Percentiles rank a stretch among this genome's conserved stretches.
Conservation (phyloP, 2,329 filamentous ascomycete genomes). For the Ascochyta fabae region DNA sequence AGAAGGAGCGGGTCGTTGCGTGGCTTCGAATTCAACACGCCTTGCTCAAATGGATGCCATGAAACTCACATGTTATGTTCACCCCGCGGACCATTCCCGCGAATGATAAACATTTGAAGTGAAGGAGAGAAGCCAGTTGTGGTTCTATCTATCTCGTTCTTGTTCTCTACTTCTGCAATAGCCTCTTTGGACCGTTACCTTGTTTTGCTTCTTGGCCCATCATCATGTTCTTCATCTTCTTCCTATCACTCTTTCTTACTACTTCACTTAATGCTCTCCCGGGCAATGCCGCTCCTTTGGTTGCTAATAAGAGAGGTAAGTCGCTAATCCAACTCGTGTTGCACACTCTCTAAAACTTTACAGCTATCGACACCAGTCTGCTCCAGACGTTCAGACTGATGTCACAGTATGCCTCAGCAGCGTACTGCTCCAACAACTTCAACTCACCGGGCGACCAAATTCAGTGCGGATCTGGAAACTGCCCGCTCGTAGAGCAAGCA, state of each 20-base stretch:
- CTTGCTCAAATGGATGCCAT: neutral
- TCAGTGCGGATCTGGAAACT: conserved; percentile 55
- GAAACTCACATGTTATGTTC: neutral
- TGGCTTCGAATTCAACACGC: neutral
- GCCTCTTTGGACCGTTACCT: neutral
- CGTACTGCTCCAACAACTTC: conserved; percentile 60
- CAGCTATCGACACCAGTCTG: conserved; percentile 28
- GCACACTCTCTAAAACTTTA: neutral
- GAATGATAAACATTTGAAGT: neutral
- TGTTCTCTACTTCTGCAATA: neutral
- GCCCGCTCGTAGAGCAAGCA: conserved; percentile 56
- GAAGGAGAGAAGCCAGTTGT: neutral
- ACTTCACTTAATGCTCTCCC: conserved; percentile 16
- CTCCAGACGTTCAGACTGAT: conserved; percentile 38
- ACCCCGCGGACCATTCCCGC: neutral
- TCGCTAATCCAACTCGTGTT: too few species aligned
- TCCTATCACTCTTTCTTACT: conserved; percentile 21
- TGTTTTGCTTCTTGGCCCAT: neutral
- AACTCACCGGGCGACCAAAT: conserved; percentile 51
- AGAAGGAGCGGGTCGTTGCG: neutral
- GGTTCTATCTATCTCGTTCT: neutral
- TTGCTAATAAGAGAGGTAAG: conserved; percentile 24
- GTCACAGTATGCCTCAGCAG: conserved; percentile 58
- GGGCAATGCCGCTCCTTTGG: conserved; percentile 29
- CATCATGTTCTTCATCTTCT: conserved; percentile 16